Conservation (phyloP, 495 filamentous ascomycete species). For the Elasticomyces elasticus region DNA sequence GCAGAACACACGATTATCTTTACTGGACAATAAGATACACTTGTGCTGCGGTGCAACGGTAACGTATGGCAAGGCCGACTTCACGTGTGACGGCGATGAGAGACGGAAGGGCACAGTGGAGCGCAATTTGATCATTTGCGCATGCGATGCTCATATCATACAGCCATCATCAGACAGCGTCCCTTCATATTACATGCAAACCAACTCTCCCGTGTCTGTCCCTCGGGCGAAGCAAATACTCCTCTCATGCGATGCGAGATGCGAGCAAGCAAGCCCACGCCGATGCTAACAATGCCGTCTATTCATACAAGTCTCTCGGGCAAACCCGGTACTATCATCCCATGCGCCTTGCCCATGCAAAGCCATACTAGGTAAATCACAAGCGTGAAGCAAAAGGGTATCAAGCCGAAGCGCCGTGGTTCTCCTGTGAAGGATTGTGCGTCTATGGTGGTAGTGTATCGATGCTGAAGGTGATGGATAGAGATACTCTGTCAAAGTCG, state of each 20-base stretch:
- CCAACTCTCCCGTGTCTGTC: neutral
- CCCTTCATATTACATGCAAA: no score
- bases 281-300: neutral
- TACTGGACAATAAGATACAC: neutral
- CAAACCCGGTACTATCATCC: neutral
- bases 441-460: neutral
- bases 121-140: neutral
- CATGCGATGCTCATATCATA: conserved; percentile 1
- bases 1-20: neutral
- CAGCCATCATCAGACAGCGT: no score
- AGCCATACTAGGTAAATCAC: neutral
- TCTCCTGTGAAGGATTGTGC: conserved; percentile 6
- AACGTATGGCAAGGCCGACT: neutral
- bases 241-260: neutral
- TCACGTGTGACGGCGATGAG: neutral
- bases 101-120: neutral
- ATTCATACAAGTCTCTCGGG: neutral
- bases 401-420: conserved; percentile 2
- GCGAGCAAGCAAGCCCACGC: neutral
- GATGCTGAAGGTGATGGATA: neutral
- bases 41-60: neutral
- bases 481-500: neutral
- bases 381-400: conserved; percentile 15
- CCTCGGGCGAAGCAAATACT: neutral
- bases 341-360: neutral